Evolutionary conservation across 148 eudicot species (phyloP).

Genomic region (Hydrangea macrophylla): DNA sequence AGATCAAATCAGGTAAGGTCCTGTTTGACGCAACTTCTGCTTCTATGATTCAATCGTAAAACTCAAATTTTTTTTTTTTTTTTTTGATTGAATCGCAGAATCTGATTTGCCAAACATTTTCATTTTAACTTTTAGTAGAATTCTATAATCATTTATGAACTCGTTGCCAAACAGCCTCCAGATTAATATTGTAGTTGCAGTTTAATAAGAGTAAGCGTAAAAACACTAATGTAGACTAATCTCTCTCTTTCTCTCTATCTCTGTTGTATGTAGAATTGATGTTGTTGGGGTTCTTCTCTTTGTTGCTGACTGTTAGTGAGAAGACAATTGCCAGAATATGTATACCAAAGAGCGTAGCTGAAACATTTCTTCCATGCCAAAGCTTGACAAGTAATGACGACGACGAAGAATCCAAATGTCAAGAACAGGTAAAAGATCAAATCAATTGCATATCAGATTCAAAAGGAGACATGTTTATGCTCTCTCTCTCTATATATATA

Average conservation of each 20-base stretch:
- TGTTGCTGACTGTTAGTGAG: slow-evolving; percentile 28
- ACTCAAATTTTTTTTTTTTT: neutral
- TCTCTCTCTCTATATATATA: no score
- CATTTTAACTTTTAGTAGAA: no score
- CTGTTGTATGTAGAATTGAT: slow-evolving; percentile 28
- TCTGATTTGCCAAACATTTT: no score
- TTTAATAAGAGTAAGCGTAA: no score
- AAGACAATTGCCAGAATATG: slow-evolving; percentile 34
- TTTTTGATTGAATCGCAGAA: no score
- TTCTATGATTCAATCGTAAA: neutral
- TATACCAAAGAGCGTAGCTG: slow-evolving; percentile 21
- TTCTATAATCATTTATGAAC: no score
- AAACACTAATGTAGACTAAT: no score
- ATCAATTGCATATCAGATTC: neutral
- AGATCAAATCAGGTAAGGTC: slow-evolving; percentile 39
- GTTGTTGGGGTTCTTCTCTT: slow-evolving; percentile 46
- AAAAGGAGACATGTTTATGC: no score
- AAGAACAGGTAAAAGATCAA: slow-evolving; percentile 23
- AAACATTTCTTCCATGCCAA: slow-evolving; percentile 37
- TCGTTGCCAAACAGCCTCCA: no score
- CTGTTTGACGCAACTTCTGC: no score
- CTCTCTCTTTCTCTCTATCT: neutral
- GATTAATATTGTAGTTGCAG: no score
- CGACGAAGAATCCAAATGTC: slow-evolving; percentile 34
- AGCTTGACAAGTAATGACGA: slow-evolving; percentile 11